These are phyloP conservation scores for Candida tropicalis DNA, from an alignment of 1,139 yeast species.

Conservation along the genomic window DNA sequence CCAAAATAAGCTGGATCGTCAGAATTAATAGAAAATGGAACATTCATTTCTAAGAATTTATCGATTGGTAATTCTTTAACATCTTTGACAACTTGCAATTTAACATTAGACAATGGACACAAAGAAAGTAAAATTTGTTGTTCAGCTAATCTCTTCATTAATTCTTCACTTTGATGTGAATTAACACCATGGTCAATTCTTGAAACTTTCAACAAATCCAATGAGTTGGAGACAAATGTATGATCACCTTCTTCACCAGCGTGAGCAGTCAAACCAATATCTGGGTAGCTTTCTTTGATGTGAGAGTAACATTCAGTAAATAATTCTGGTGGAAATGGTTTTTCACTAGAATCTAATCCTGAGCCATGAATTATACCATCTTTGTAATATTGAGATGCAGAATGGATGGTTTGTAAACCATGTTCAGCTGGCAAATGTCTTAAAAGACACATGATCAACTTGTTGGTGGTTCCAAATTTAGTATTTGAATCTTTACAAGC, in stretches of 20 bases:
- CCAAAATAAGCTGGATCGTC: constrained; percentile 91
- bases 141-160: constrained; percentile 57
- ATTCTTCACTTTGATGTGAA: constrained; percentile 52
- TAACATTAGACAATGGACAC: constrained; percentile 78
- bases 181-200: constrained; percentile 83
- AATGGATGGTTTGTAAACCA: constrained; percentile 57
- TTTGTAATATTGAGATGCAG: constrained; percentile 52
- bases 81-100: constrained; percentile 70
- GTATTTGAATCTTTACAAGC: constrained; percentile 63
- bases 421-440: constrained; percentile 67
- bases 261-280: constrained; percentile 72
- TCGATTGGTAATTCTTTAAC: constrained; percentile 67
- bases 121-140: constrained; percentile 61
- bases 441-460: constrained; percentile 76
- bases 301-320: constrained; percentile 62
- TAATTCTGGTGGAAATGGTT: constrained; percentile 70
- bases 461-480: constrained; percentile 63
- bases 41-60: constrained; percentile 57
- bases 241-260: constrained; percentile 90
- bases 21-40: constrained; percentile 76
- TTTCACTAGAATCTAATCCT: constrained; percentile 78
- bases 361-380: constrained; percentile 66
- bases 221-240: constrained; percentile 56
- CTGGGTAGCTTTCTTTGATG: constrained; percentile 48
- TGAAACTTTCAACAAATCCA: constrained; percentile 59